Evolutionary conservation across 495 filamentous ascomycete species (phyloP).

Genomic region (Astrothelium macrocarpum): DNA sequence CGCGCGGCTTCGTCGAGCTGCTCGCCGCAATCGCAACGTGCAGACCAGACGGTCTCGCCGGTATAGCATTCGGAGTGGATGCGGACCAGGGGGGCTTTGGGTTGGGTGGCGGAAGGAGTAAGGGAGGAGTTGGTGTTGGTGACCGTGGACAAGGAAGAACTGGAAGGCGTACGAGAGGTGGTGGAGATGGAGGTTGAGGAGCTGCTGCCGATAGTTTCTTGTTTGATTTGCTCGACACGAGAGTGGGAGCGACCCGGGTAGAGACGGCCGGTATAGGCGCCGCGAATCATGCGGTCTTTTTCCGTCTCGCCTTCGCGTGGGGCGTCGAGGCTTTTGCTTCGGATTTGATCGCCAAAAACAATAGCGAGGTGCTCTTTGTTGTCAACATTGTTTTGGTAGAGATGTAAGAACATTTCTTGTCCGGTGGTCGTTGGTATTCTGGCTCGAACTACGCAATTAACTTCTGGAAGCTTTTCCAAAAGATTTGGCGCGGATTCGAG

Average conservation of each 20-base stretch:
- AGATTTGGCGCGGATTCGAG: slow-evolving; percentile 16
- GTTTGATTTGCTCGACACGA: slow-evolving; percentile 42
- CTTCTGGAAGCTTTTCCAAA: slow-evolving; percentile 28
- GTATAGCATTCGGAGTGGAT: slow-evolving; percentile 99
- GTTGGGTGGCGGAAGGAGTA: slow-evolving; percentile 9
- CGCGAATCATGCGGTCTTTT: slow-evolving; percentile 89
- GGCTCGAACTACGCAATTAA: slow-evolving; percentile 36
- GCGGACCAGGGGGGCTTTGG: slow-evolving; percentile 60
- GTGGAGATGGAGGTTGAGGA: background rate
- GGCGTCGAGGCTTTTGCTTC: slow-evolving; percentile 69
- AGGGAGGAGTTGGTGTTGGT: no score
- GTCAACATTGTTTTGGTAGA: slow-evolving; percentile 87
- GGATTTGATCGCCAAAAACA: slow-evolving; percentile 80
- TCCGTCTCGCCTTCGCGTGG: slow-evolving; percentile 83
- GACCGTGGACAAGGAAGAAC: slow-evolving; percentile 1
- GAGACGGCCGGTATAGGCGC: slow-evolving; percentile 80
- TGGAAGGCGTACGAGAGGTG: background rate
- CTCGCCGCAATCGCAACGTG: slow-evolving; percentile 94
- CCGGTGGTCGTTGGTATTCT: slow-evolving; percentile 55
- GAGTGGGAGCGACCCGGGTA: slow-evolving; percentile 69
- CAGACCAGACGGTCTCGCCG: slow-evolving; percentile 95
- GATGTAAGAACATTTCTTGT: slow-evolving; percentile 92
- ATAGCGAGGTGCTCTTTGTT: slow-evolving; percentile 98
- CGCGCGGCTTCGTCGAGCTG: slow-evolving; percentile 94
- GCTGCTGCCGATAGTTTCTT: slow-evolving; percentile 19